Evolutionary conservation across 306 rosid species (phyloP).

Genomic region (Castanopsis chinensis): DNA sequence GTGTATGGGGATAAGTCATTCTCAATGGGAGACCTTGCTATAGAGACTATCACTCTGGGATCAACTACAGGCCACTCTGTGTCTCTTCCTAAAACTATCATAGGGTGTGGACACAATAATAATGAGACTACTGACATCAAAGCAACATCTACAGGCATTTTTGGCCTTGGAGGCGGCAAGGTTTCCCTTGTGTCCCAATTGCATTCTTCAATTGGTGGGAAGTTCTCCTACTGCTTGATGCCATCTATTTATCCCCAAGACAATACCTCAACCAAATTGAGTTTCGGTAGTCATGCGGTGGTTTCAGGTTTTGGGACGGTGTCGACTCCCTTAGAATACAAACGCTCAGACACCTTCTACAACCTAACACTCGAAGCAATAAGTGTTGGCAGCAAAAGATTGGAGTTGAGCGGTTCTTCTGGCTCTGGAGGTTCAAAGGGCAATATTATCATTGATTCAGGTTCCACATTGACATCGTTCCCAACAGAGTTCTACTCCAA

Average conservation of each 20-base stretch:
- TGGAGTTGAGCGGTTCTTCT: not conserved
- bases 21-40: constrained; percentile 30
- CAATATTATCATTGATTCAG: constrained; percentile 7
- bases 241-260: not conserved
- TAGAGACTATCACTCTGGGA: constrained; percentile 38
- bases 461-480: too few relatives aligned
- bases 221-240: constrained; percentile 56
- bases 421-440: not conserved
- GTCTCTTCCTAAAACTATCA: constrained; percentile 15
- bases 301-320: constrained; percentile 24
- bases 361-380: constrained; percentile 21
- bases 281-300: constrained; percentile 39
- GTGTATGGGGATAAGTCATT: constrained; percentile 24
- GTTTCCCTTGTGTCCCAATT: constrained; percentile 41
- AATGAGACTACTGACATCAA: not conserved
- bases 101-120: constrained; percentile 49
- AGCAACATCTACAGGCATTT: constrained; percentile 36
- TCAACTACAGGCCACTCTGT: constrained; percentile 3
- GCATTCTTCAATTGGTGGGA: constrained; percentile 17
- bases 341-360: constrained; percentile 5
- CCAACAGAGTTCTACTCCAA: not conserved
- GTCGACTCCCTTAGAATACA: constrained; percentile 22
- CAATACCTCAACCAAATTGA: not conserved
- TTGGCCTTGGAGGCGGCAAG: constrained; percentile 47
- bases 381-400: constrained; percentile 12